phyloP scores from a whole-genome alignment of 108 stramenopile genomes.

The Skeletonema menzelii region DNA sequence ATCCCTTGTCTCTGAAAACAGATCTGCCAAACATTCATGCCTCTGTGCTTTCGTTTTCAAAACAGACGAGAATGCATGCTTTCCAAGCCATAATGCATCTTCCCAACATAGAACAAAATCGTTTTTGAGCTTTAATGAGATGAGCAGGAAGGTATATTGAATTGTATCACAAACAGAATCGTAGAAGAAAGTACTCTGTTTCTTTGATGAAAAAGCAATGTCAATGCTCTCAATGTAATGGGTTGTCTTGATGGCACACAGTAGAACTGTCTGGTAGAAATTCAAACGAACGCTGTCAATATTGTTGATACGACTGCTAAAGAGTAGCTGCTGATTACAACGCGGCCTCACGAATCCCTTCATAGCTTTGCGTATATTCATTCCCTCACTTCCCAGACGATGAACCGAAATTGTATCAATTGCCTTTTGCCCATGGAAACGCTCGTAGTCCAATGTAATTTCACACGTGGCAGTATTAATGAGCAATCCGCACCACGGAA shows the following conservation, averaged over 20 bases:
- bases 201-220: neutral
- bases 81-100: conserved; percentile 41
- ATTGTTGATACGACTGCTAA: conserved; percentile 67
- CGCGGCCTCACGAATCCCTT: conserved; percentile 79
- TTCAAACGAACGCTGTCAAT: conserved; percentile 50
- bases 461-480: conserved; percentile 79
- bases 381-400: conserved; percentile 49
- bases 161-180: conserved; percentile 35
- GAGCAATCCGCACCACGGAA: conserved; percentile 89
- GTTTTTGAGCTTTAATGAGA: conserved; percentile 27
- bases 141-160: conserved; percentile 21
- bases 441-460: conserved; percentile 64
- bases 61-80: conserved; percentile 25
- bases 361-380: conserved; percentile 49
- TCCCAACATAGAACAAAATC: conserved; percentile 11
- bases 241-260: conserved; percentile 67
- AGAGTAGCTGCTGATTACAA: conserved; percentile 70
- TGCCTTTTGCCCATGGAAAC: conserved; percentile 58
- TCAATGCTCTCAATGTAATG: conserved; percentile 46
- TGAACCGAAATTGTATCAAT: conserved; percentile 61
- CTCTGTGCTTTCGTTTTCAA: conserved; percentile 1
- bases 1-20: conserved; percentile 10
- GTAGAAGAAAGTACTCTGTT: conserved; percentile 23
- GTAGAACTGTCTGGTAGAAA: conserved; percentile 72
- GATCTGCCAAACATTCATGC: neutral